Conservation (phyloP, 2,329 filamentous ascomycete genomes). For the Pseudogymnoascus sp. region DNA sequence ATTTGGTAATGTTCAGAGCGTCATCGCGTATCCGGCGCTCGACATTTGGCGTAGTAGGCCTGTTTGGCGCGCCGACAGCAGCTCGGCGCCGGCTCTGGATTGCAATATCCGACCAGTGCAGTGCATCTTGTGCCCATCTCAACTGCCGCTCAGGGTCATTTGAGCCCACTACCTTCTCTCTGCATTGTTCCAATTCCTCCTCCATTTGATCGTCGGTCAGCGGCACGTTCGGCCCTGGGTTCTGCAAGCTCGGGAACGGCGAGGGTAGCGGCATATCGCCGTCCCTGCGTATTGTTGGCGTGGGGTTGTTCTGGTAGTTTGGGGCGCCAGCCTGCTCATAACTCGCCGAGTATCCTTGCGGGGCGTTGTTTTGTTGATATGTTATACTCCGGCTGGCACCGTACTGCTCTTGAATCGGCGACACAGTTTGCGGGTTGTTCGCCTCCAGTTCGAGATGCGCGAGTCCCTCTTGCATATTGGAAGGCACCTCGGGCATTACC, state of each 20-base stretch:
- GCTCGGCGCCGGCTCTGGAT: slow-evolving; percentile 68
- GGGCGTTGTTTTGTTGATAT: slow-evolving; percentile 13
- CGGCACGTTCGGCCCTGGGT: slow-evolving; percentile 77
- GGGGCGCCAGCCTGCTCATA: slow-evolving; percentile 28
- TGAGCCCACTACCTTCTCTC: slow-evolving; percentile 76
- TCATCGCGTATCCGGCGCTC: slow-evolving; percentile 85
- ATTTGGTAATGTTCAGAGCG: slow-evolving; percentile 83
- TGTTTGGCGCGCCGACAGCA: slow-evolving; percentile 34
- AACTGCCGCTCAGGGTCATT: slow-evolving; percentile 95
- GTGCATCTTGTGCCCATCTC: slow-evolving; percentile 88
- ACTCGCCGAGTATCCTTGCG: slow-evolving; percentile 22
- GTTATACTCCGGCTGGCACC: background rate
- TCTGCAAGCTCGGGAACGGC: slow-evolving; percentile 77
- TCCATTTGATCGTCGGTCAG: slow-evolving; percentile 93
- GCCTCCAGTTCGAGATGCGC: slow-evolving; percentile 83
- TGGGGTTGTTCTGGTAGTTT: slow-evolving; percentile 23
- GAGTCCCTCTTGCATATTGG: slow-evolving; percentile 92
- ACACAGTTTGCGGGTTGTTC: slow-evolving; percentile 31
- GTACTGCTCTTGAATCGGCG: slow-evolving; percentile 19
- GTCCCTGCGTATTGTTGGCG: slow-evolving; percentile 33
- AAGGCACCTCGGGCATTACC: slow-evolving; percentile 89
- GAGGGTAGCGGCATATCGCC: slow-evolving; percentile 56
- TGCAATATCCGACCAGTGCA: slow-evolving; percentile 80
- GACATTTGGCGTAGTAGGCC: slow-evolving; percentile 72
- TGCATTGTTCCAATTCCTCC: slow-evolving; percentile 75